Conservation (phyloP, 345 rosid species). For the Anastatica hierochuntica region DNA sequence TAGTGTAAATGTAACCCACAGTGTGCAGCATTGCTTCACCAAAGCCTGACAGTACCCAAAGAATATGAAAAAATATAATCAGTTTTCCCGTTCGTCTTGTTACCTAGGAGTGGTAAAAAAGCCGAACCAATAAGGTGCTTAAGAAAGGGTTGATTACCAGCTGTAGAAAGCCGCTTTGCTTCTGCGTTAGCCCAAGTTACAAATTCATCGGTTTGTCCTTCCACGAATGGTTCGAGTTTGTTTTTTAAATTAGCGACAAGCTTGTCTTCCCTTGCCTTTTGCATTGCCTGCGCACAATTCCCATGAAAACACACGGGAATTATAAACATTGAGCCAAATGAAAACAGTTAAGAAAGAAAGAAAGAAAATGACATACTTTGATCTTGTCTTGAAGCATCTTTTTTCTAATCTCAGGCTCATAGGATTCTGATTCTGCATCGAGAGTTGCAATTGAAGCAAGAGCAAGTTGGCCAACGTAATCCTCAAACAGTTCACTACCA, state of each 20-base stretch:
- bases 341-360: not conserved
- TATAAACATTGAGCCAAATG: not conserved
- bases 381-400: slow-evolving; percentile 59
- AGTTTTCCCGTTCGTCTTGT: too few relatives aligned
- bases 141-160: slow-evolving; percentile 37
- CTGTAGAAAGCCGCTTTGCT: slow-evolving; percentile 63
- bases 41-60: slow-evolving; percentile 44
- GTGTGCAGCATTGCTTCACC: slow-evolving; percentile 98
- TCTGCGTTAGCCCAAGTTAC: slow-evolving; percentile 65
- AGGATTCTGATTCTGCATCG: slow-evolving; percentile 45
- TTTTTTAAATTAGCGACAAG: slow-evolving; percentile 53
- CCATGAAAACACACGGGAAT: not conserved
- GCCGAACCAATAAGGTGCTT: not conserved
- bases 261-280: slow-evolving; percentile 68
- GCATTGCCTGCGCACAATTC: slow-evolving; percentile 41
- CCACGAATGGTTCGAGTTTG: slow-evolving; percentile 61
- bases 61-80: too few relatives aligned
- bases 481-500: slow-evolving; percentile 87
- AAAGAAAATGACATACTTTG: slow-evolving; percentile 32
- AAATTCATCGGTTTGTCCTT: slow-evolving; percentile 55
- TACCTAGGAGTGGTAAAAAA: not conserved
- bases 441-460: slow-evolving; percentile 50
- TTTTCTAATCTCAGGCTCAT: slow-evolving; percentile 38
- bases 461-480: slow-evolving; percentile 82
- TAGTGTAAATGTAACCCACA: slow-evolving; percentile 81